Evolutionary conservation across 1,284 basidiomycete genomes (phyloP), one percentile per base, ranked within the genome.

Genomic region (Trichosporon sp.): DNA sequence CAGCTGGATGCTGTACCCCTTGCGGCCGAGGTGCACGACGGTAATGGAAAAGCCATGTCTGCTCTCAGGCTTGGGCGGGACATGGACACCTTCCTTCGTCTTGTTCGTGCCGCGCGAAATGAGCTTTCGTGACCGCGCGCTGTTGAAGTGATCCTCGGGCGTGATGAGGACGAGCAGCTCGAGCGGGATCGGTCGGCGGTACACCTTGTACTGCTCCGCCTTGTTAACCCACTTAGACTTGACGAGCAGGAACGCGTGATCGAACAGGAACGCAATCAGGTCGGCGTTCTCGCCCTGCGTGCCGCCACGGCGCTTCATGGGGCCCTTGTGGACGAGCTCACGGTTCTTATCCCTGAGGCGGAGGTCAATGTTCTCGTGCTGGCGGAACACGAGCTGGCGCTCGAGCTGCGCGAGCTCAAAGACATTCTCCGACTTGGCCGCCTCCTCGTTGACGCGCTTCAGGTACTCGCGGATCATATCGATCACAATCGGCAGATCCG

Each of bases 241-340:
- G 75, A 93, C 95, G 88, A 99, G 93, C 63, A 99, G 86, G 68
- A 99, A 85, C 0, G 96, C 96, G 84, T 99, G 96, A 82, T 99
- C 97, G 79, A 99, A 98, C 76, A 99, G 85, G 86, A 97, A 98
- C 4, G 97, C 92, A 77, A 94, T 89, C 69, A 98, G 86, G 81
- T 99, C 96, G 6, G 94, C 91, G 75, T 87, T 91, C 78, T 93
- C 92, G 77, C 90, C 90, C 76, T 91, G 88, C 4, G 86, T 86
- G 4, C 87, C 86, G 66, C 96, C 95, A 5, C 96, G 90, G 80
- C 94, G 93, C 84, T 94, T 98, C 77, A 99, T 86, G 40, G 91
- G 86, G n/a, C 95, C 95, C 84, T 96, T 98, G 86, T 93, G 94
- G 43, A 99, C 89, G 75, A 99, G 88, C 85, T 98, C 92, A 21